Evolutionary conservation across 2,329 filamentous ascomycete genomes (phyloP), one percentile per base, ranked within the genome.

Genomic region (Neopestalotiopsis clavispora): DNA sequence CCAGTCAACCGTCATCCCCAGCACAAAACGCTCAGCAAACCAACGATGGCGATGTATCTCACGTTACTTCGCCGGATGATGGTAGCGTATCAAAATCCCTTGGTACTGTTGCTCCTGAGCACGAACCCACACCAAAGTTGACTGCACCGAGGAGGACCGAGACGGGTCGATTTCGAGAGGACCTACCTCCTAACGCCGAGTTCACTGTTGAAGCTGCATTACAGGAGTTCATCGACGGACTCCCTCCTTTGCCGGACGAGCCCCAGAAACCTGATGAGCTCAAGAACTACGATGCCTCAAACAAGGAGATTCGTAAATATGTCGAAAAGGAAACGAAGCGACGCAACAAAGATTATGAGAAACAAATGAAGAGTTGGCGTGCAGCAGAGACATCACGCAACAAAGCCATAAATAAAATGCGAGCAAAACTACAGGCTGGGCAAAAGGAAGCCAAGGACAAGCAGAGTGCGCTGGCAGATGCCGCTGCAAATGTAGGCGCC

Each of bases 291-390:
- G 57, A 59, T 59, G 57, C 23, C 23, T 59, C 85, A 1, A 89
- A 93, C 78, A 91, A 91, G 74, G 87, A 89, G 6, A 83, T 88
- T 34, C 87, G 89, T 9, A 93, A 92, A 74, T 84, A 89, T 56
- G 91, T 90, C 1, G 90, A 93, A 74, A 92, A 91, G 68, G 91
- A 94, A 74, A 85, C 89, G 67, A 87, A 88, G 65, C 85, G 87
- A 13, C 83, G 84, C 1, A 82, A 89, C 40, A 93, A 93, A 75
- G 84, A 84, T 9, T 92, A 94, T 76, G 86, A 91, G 34, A 85
- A 89, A 74, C 87, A 89, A 12, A 78, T 92, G 70, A 93, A 92
- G 78, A 86, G 90, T 69, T 59, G 57, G 57, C 57, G 28, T 59
- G 57, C 57, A 73, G 86, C 87, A 10, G 83, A 94, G 63, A 86